Percentiles rank a stretch among this genome's conserved stretches.
Evolutionary conservation across 176 grass and related monocot genomes (phyloP).

Genomic region (Guadua angustifolia): DNA sequence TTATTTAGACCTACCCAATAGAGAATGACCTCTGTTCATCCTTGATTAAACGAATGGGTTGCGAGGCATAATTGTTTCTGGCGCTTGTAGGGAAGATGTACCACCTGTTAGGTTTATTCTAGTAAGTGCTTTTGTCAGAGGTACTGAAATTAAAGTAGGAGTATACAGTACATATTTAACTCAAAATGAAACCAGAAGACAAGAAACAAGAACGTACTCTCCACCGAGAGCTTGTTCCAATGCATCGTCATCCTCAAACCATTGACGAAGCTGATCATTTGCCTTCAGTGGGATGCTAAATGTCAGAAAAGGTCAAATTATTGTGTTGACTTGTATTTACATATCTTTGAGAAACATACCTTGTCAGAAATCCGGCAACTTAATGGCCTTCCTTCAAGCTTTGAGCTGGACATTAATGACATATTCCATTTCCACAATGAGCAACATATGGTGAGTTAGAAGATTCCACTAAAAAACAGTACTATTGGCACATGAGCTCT

Average conservation of each 20-base stretch:
- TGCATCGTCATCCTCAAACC: constrained; percentile 97
- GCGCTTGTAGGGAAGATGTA: constrained; percentile 62
- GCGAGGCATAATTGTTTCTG: constrained; percentile 42
- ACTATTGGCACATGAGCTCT: neutral
- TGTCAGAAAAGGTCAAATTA: constrained; percentile 44
- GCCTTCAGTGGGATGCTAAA: constrained; percentile 60
- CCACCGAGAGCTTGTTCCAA: constrained; percentile 89
- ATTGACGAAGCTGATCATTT: constrained; percentile 75
- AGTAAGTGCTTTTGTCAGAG: constrained; percentile 24
- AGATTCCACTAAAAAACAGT: constrained; percentile 5
- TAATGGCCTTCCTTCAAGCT: constrained; percentile 79
- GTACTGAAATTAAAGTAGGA: neutral
- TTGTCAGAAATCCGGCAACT: constrained; percentile 94
- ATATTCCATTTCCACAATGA: constrained; percentile 25
- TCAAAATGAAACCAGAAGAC: constrained; percentile 26
- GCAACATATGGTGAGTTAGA: constrained; percentile 29
- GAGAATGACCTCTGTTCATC: constrained; percentile 64
- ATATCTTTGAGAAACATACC: constrained; percentile 45
- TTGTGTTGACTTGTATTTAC: neutral
- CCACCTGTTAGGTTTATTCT: constrained; percentile 62
- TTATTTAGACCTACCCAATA: constrained; percentile 64
- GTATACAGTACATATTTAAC: neutral
- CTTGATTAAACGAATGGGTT: constrained; percentile 78
- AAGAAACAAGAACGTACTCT: constrained; percentile 82
- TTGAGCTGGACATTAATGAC: constrained; percentile 61